Evolutionary conservation across 2,329 filamentous ascomycete species (phyloP).

Genomic region (Cryphonectria parasitica): DNA sequence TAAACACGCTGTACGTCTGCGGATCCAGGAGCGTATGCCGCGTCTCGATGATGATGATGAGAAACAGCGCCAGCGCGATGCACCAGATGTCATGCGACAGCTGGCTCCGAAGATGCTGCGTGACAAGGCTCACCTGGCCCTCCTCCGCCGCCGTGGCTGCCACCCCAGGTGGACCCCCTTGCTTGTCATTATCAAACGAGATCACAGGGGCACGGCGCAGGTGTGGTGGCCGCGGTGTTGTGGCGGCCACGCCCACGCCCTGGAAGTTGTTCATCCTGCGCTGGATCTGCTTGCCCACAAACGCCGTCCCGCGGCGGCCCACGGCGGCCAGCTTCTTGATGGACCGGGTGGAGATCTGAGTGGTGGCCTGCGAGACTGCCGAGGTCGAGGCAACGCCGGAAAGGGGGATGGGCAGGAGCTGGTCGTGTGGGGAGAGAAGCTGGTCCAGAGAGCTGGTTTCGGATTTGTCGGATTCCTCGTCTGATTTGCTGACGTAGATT

Average conservation of each 20-base stretch:
- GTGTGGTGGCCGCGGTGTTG: slow-evolving; percentile 23
- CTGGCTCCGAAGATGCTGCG: slow-evolving; percentile 64
- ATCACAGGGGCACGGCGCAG: slow-evolving; percentile 23
- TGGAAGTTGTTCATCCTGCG: slow-evolving; percentile 33
- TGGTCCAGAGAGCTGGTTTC: slow-evolving; percentile 10
- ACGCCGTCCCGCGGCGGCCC: slow-evolving; percentile 33
- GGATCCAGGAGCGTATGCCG: slow-evolving; percentile 56
- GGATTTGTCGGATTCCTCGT: slow-evolving; percentile 5
- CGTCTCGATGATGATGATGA: slow-evolving; percentile 65
- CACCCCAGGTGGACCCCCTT: slow-evolving; percentile 1
- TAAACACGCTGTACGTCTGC: slow-evolving; percentile 60
- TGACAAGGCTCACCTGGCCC: slow-evolving; percentile 31
- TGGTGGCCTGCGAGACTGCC: slow-evolving; percentile 22
- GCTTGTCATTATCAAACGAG: slow-evolving; percentile 22
- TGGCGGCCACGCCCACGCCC: slow-evolving; percentile 31
- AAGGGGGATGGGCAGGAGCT: not conserved
- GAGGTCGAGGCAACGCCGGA: slow-evolving; percentile 19
- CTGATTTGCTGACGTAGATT: slow-evolving; percentile 39
- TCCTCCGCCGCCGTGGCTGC: slow-evolving; percentile 22
- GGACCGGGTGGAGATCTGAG: slow-evolving; percentile 18
- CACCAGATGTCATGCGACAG: slow-evolving; percentile 71
- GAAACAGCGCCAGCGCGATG: slow-evolving; percentile 62
- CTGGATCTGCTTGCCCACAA: slow-evolving; percentile 39
- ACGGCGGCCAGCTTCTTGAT: slow-evolving; percentile 28
- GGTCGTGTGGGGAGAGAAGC: slow-evolving; percentile 13